Base-by-base conservation (phyloP, 2,329 filamentous ascomycete genomes). In the Alternaria triticimaculans region DNA sequence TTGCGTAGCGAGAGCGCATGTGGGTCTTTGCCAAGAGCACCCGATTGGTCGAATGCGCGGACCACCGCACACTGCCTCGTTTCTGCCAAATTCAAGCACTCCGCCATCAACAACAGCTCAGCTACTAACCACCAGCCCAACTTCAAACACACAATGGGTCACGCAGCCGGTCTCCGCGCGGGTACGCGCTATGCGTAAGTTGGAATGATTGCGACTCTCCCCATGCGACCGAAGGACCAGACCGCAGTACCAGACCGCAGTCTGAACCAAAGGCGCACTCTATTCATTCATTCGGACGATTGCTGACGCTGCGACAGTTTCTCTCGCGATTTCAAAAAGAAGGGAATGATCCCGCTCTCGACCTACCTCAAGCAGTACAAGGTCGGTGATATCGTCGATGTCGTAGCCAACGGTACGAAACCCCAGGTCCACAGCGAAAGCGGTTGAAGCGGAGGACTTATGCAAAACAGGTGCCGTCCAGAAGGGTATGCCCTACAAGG, bases 321-420 rank as follows among this genome's bases (percentile, higher is more conserved):
- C 90, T 92, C 91, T 83, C 90, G 95, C 81, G 88, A 90, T 82
- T 97, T 97, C 89, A 94, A 96, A 86, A 87, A 97, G 88, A 93
- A 94, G 88, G 96, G 96, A 83, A 90, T 90, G 87, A 97, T 99
- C 87, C 86, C 88, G 80, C 87, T 98, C 81, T 94, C 91, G 78
- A 98, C 95, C 82, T 99, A 98, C 89, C 87, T 99, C 80, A 90
- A 90, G 84, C 89, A 92, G 82, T 98, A 96, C 92, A 93, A 91
- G 84, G 96, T 99, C 81, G 96, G 96, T 84, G 96, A 99, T 82
- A 97, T 98, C 79, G 96, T 99, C 81, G 96, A 99, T 84, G 93
- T 99, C 84, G 96, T 97, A 87, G 92, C 92, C 82, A 98, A 99
- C 88, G 96, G 94, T 91, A 96, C 94, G 81, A 96, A 73, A 21